Base-by-base conservation (phyloP, 345 rosid genomes). In the Hypericum perforatum region DNA sequence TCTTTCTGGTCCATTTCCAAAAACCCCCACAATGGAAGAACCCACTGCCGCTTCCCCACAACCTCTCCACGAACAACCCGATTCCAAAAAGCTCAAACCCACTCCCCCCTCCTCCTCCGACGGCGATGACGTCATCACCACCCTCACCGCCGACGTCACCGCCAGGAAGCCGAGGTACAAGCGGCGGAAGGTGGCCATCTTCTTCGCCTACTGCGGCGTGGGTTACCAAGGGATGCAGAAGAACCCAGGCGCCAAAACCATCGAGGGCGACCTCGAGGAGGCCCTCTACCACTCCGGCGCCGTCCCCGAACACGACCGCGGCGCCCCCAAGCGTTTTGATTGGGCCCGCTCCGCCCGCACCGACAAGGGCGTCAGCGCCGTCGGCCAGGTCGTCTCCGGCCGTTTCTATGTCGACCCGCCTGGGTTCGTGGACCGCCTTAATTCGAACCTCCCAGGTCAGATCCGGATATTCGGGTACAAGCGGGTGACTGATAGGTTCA, bases 191-290 rank as follows among this genome's bases (percentile, higher is more conserved):
- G 70, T 92, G 51, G 96, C 98, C 2, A 88, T 92, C 10, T 76
- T 82, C 74, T 85, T 92, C 42, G 89, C 98, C 0, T 92, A 85
- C 61, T 88, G 98, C 46, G 95, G 98, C 16, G 98, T 83, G 6
- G 98, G 96, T 5, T 92, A 92, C 56, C 98, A 92, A 41, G 98
- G 95, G n/a, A 92, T 92, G 97, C 97, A 88, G 56, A 88, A 85
- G 58, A 92, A 88, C 50, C 98, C 96, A 0, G 94, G 95, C 50
- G 98, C 98, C 42, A 83, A 80, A 63, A 92, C 98, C 67, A 92
- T 88, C 29, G 97, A 92, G 74, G 94, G 91, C 43, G 98, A 92
- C 61, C 90, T 92, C 41, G 97, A 88, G 59, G 97, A 92, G 52
- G 95, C 95, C 42, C 81, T 92, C 16, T 88, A 76, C 66, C 97